Base-by-base conservation (phyloP, 2,329 filamentous ascomycete species). In the Colletotrichum acutatum region DNA sequence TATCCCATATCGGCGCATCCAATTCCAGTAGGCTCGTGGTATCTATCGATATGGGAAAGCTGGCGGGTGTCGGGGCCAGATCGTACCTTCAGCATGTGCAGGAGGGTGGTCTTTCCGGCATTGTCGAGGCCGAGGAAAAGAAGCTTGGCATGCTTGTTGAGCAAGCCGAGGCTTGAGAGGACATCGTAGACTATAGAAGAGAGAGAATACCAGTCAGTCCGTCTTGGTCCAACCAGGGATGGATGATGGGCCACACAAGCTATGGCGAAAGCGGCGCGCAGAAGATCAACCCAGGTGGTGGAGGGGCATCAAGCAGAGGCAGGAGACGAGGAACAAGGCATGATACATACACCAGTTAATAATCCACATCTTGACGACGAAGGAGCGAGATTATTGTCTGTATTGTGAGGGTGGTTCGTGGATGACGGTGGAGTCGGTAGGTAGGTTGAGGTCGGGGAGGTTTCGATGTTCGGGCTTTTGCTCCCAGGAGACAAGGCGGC, bases 81-180 rank as follows among this genome's bases (percentile, higher is more conserved):
- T 83, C 89, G 79, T 84, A 95, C 93, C 93, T 98, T 98, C 85
- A 98, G 85, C 95, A 98, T 97, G 86, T 98, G 95, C 81, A 98
- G 87, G 78, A 98, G 88, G 57, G 95, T 97, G 66, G 95, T 98
- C 89, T 98, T 97, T 85, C 95, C 95, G 64, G 95, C 95, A 86
- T 97, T 97, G 84, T 97, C 95, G 75, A 98, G 92, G 78, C 95
- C 95, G 76, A 98, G 91, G 87, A 98, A 97, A 72, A 97, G 90
- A 73, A 98, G 90, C 90, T 98, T 98, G 80, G 95, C 95, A 84
- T 97, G 94, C 90, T 98, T 98, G 91, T 98, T 98, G 77, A 96
- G 88, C 80, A 98, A 89, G 79, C 95, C 95, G 76, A 98, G 90
- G 76, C 91, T 94, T 80, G 95, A 94, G 80, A 98, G 91, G 79